Evolutionary conservation across 2,329 filamentous ascomycete species (phyloP).

Genomic region (Fusarium redolens): DNA sequence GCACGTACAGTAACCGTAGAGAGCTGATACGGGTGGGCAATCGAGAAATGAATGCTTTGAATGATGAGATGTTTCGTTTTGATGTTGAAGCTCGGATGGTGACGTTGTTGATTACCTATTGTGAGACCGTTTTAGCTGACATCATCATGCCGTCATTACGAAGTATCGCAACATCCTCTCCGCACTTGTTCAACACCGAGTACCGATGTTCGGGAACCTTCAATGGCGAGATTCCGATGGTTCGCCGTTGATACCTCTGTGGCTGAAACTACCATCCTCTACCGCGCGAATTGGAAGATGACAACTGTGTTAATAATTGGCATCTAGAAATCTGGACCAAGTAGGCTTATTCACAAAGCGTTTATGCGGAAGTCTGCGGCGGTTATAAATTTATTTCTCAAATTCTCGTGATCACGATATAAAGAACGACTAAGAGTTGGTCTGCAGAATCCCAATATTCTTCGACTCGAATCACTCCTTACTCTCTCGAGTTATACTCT

Average conservation of each 20-base stretch:
- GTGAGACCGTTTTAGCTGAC: conserved; percentile 6
- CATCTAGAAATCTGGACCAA: background rate
- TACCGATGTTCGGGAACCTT: background rate
- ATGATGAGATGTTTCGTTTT: background rate
- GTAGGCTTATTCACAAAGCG: fast-evolving
- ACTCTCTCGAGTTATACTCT: fast-evolving
- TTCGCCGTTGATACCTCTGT: fast-evolving
- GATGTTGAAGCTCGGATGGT: conserved; percentile 2
- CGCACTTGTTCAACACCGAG: background rate
- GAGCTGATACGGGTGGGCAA: too few species aligned
- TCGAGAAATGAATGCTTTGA: too few species aligned
- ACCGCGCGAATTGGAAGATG: fast-evolving
- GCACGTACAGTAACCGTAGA: background rate
- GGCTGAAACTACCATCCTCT: fast-evolving
- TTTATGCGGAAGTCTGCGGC: fast-evolving
- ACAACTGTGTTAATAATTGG: too few species aligned
- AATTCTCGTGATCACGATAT: background rate
- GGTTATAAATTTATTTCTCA: fast-evolving
- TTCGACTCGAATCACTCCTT: background rate
- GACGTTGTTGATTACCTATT: conserved; percentile 15
- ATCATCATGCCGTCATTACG: conserved; percentile 37
- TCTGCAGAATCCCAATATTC: background rate
- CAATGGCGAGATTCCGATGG: background rate
- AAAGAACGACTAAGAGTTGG: background rate
- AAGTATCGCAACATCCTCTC: background rate